Evolutionary conservation across 2,329 filamentous ascomycete genomes (phyloP), one percentile per base, ranked within the genome.

Genomic region (Claviceps paspali): DNA sequence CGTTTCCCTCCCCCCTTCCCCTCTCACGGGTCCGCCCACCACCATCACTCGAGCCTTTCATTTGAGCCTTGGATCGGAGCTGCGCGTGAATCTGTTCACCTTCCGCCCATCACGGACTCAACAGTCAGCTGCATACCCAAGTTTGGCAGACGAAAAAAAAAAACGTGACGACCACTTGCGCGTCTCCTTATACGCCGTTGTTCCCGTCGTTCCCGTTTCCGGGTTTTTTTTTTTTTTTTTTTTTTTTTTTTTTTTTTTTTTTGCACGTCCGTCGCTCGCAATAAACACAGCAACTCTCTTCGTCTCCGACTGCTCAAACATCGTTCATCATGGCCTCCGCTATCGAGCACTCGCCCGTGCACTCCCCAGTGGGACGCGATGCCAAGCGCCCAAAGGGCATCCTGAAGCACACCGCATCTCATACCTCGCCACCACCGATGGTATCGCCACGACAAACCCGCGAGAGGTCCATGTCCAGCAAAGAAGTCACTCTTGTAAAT

Each of bases 401-500:
- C 50, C 75, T 96, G 49, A 96, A 96, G 64, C 94, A 94, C 65
- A 79, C 82, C 34, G 42, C 43, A 26, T 84, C 71, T 43, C 78
- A 72, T 49, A 66, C 70, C 41, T 72, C 74, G 22, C 70, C 76
- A 7, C 53, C 52, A 66, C 69, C 56, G 43, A 68, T 59, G 6
- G 32, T 26, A 19, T 35, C 48, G 72, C 56, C 47, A 70, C 41
- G 10, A 17, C 43, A 40, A 24, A 38, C 36, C 28, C 53, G 55
- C 36, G 56, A 57, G 38, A 52, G 50, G 51, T 51, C 66, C 40
- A 52, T 62, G 47, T 75, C 74, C 4, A 79, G 86, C 47, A 91
- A 92, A 62, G 91, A 96, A 54, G 68, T 95, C 49, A 92, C 86
- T 3, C 75, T 96, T 42, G 79, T 87, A 57, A 98, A 98, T 62